Conservation (phyloP, 2,329 filamentous ascomycete species). For the Claviceps spartinae region DNA sequence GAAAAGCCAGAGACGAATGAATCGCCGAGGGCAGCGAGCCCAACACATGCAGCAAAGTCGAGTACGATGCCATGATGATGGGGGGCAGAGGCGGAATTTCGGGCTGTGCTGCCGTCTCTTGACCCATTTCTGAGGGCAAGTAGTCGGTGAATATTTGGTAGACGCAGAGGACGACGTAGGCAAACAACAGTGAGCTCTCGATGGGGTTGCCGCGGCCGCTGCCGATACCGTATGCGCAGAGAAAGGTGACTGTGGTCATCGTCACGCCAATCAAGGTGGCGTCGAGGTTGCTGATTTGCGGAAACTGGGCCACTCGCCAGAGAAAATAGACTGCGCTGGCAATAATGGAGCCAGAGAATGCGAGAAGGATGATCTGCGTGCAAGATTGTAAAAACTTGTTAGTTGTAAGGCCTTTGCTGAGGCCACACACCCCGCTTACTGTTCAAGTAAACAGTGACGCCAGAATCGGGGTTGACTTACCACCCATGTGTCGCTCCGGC, state of each 20-base stretch:
- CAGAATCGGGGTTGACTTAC: conserved; percentile 36
- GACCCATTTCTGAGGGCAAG: conserved; percentile 57
- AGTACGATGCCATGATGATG: conserved; percentile 97
- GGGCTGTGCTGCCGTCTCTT: conserved; percentile 46
- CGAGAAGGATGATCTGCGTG: conserved; percentile 66
- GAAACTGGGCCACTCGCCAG: conserved; percentile 88
- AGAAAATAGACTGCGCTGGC: conserved; percentile 92
- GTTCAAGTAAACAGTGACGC: no score
- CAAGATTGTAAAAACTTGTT: no score
- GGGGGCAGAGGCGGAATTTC: conserved; percentile 94
- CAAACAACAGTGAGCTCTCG: conserved; percentile 87
- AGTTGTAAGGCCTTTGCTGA: no score
- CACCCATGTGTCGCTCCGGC: conserved; percentile 93
- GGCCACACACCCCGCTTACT: no score
- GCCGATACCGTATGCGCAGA: conserved; percentile 87
- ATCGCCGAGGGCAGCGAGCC: conserved; percentile 73
- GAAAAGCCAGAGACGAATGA: conserved; percentile 70
- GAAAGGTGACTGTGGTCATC: conserved; percentile 82
- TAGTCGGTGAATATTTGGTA: conserved; percentile 99
- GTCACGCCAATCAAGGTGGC: conserved; percentile 85
- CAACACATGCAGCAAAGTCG: conserved; percentile 73
- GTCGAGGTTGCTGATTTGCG: conserved; percentile 82
- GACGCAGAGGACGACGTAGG: conserved; percentile 94
- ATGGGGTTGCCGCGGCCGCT: conserved; percentile 90
- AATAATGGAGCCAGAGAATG: conserved; percentile 80